Evolutionary conservation across 164 flowering plant species (phyloP), one percentile per base, ranked within the genome.

Genomic region (Nelumbo lutea): DNA sequence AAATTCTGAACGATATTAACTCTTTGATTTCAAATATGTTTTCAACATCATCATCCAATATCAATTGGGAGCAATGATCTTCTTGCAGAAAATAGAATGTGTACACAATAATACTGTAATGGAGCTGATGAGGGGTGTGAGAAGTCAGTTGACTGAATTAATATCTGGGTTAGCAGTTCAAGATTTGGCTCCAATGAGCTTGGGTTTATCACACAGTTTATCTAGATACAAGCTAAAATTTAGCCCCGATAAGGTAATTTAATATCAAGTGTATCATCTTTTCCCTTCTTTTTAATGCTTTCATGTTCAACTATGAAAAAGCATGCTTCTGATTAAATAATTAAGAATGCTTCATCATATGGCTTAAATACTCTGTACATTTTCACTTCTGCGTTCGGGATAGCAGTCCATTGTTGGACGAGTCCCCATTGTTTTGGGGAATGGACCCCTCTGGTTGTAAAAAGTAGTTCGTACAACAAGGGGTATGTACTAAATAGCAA

Each of bases 111-210:
- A 75, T 80, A 76, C 85, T 68, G 92, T 90, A 7, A 95, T 90
- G 99, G 99, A 95, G 83, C 87, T 92, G 70, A 87, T 90, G 89
- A 88, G 99, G 72, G 96, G 97, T 6, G 82, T 93, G 38, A 85
- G 99, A 75, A 85, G 82, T 73, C 97, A 90, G 77, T 75, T 92
- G 78, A 80, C 89, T 51, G 96, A 90, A 66, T 97, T 95, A 63
- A 90, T 95, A 57, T 75, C 96, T 41, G 98, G 97, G 69, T 73
- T 95, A 15, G 97, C 74, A 44, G 82, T 79, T 64, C 96, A 89
- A 81, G 99, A 95, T 75, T 76, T 95, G 84, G 89, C 90, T 60
- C 98, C 96, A 51, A 95, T 92, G 99, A 92, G 97, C 78, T 78
- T 92, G 81, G 99, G 97, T 70, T 80, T 92, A 70, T 90, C 99